Percentiles rank a stretch among this genome's conserved stretches.
Evolutionary conservation across 345 rosid species (phyloP).

Genomic region (Trapa incisa): DNA sequence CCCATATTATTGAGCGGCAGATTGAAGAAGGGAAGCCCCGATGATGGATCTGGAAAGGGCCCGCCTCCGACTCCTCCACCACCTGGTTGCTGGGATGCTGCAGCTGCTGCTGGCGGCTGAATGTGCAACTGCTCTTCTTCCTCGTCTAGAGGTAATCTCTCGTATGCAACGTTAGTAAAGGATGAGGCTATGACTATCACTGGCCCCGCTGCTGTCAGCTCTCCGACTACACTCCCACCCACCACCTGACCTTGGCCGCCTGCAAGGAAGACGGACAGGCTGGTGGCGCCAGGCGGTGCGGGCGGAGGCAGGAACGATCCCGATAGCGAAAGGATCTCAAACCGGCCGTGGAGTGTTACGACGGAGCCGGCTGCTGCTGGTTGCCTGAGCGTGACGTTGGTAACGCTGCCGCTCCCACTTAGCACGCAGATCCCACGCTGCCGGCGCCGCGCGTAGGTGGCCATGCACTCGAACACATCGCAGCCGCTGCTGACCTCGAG

Average conservation of each 20-base stretch:
- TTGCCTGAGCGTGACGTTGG: slow-evolving; percentile 82
- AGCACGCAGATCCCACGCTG: slow-evolving; percentile 88
- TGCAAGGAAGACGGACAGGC: slow-evolving; percentile 67
- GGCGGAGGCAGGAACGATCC: slow-evolving; percentile 96
- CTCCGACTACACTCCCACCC: slow-evolving; percentile 92
- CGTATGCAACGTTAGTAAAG: slow-evolving; percentile 86
- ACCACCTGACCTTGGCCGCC: slow-evolving; percentile 94
- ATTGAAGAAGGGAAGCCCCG: slow-evolving; percentile 81
- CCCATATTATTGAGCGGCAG: slow-evolving; percentile 69
- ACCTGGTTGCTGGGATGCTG: slow-evolving; percentile 11
- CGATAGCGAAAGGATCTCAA: slow-evolving; percentile 78
- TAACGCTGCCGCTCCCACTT: slow-evolving; percentile 78
- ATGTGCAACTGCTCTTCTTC: slow-evolving; percentile 59
- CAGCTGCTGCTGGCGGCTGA: slow-evolving; percentile 29
- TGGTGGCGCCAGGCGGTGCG: slow-evolving; percentile 92
- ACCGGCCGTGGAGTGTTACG: slow-evolving; percentile 73
- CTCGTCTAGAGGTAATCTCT: slow-evolving; percentile 81
- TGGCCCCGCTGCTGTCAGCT: slow-evolving; percentile 82
- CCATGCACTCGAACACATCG: slow-evolving; percentile 81
- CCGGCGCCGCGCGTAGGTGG: slow-evolving; percentile 75
- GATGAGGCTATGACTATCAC: slow-evolving; percentile 89
- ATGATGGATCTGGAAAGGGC: slow-evolving; percentile 41
- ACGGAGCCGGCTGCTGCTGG: slow-evolving; percentile 76
- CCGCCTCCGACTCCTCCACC: slow-evolving; percentile 24
- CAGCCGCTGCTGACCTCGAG: slow-evolving; percentile 81